A percentile compares a stretch with the other conserved stretches of the same genome.
Conservation (phyloP, 768 basidiomycete genomes). For the Trametes cinnabarina region DNA sequence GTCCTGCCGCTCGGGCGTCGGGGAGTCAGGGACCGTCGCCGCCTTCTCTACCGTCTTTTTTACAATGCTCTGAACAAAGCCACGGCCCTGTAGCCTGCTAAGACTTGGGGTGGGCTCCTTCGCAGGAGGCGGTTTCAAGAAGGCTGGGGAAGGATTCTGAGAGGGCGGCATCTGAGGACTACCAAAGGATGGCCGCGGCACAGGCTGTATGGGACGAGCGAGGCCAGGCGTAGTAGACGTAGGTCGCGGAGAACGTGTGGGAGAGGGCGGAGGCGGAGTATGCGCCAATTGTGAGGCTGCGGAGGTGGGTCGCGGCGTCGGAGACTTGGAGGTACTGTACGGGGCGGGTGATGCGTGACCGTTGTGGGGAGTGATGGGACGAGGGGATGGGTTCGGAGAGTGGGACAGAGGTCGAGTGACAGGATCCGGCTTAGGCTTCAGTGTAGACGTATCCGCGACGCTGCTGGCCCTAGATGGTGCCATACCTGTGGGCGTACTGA, state of each 20-base stretch:
- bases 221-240: slow-evolving; percentile 35
- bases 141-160: slow-evolving; percentile 51
- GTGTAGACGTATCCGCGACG: background rate
- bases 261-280: slow-evolving; percentile 22
- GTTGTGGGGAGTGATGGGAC: slow-evolving; percentile 9
- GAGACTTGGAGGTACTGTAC: slow-evolving; percentile 10
- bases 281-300: slow-evolving; percentile 16
- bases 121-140: slow-evolving; percentile 50
- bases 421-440: slow-evolving; percentile 8
- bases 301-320: slow-evolving; percentile 11
- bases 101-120: slow-evolving; percentile 83
- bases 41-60: slow-evolving; percentile 61
- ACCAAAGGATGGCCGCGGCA: slow-evolving; percentile 43
- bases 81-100: slow-evolving; percentile 78
- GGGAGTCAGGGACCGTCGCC: slow-evolving; percentile 30
- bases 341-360: background rate
- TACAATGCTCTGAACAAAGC: slow-evolving; percentile 83
- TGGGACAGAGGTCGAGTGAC: slow-evolving; percentile 8
- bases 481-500: slow-evolving; percentile 43
- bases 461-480: background rate
- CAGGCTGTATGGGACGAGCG: slow-evolving; percentile 53
- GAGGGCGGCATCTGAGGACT: slow-evolving; percentile 45
- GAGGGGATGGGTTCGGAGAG: slow-evolving; percentile 5
- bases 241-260: slow-evolving; percentile 26
- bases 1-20: slow-evolving; percentile 35